Base-by-base conservation (phyloP, 2,329 filamentous ascomycete genomes). In the Talaromyces albobiverticillius region DNA sequence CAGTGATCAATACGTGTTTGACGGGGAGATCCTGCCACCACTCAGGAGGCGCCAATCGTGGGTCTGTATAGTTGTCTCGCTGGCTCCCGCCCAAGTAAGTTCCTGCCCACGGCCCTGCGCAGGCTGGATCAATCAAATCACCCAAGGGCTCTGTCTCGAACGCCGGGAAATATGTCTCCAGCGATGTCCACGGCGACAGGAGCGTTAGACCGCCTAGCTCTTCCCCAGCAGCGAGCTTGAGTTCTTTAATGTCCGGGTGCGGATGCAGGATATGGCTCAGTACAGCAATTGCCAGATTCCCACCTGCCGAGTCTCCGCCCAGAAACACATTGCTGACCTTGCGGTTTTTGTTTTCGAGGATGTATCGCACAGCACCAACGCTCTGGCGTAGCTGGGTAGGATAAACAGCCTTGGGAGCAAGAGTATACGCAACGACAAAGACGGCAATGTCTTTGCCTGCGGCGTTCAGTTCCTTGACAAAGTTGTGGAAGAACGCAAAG, bases 131-230 rank as follows among this genome's bases (percentile, higher is more conserved):
- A 25, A 84, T 68, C 50, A 78, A 64, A 64, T 85, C 82, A 58
- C 75, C 79, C 40, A 73, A 69, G 3, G 65, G 68, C 57, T 83
- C 82, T 49, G 74, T 75, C 4, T 75, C 74, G 1, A 69, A 63
- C 2, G 72, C 74, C 0, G 69, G 64, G 23, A 75, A 74, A 16
- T 74, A 66, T 1, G 70, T 71, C n/a, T 73, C 69, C 57, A 86
- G 79, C 1, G 75, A 75, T 1, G 76, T 71, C 83, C 84, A 87
- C 0, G 84, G 83, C 0, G 77, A 79, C 53, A 86, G 77, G 6
- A 85, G 70, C 7, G 84, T 62, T 0, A 77, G 74, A 3, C 75
- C 81, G 2, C 74, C 74, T 86, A 67, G 8, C 74, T 75, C 3
- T 63, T 64, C 49, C 1, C 48, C 0, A 67, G 61, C 6, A 82